Conservation (phyloP, 164 flowering plant species). For the Annona squamosa region DNA sequence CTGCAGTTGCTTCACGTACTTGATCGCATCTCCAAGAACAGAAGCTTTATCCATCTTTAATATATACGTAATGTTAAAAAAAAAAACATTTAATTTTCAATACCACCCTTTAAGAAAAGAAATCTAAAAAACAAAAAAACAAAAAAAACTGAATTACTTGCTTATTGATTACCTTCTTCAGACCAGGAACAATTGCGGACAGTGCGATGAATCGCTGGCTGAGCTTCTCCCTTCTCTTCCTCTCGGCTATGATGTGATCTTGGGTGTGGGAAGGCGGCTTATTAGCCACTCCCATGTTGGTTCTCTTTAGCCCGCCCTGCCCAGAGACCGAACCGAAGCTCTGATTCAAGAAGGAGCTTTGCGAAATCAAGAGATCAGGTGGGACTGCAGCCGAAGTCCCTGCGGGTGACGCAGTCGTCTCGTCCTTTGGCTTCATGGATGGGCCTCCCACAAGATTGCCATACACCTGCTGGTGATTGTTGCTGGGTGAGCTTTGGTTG, state of each 20-base stretch:
- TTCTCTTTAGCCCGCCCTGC: slow-evolving; percentile 30
- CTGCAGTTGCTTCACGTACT: slow-evolving; percentile 78
- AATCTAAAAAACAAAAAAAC: neutral
- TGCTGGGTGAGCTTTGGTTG: slow-evolving; percentile 13
- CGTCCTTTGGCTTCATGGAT: slow-evolving; percentile 3
- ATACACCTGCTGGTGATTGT: slow-evolving; percentile 7
- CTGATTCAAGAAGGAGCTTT: slow-evolving; percentile 26
- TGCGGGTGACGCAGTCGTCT: neutral
- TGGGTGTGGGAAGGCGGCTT: slow-evolving; percentile 25
- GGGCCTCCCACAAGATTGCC: slow-evolving; percentile 2
- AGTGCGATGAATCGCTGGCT: slow-evolving; percentile 46
- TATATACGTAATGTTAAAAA: neutral
- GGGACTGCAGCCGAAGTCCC: slow-evolving; percentile 9
- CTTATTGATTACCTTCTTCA: slow-evolving; percentile 37
- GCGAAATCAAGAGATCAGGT: slow-evolving; percentile 27
- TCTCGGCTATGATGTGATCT: slow-evolving; percentile 50
- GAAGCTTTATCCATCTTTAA: slow-evolving; percentile 90
- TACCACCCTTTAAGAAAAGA: neutral
- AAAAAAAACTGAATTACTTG: neutral
- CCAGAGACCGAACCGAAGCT: slow-evolving; percentile 22
- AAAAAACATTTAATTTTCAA: too few relatives aligned
- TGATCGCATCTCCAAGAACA: slow-evolving; percentile 80
- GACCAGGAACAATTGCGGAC: slow-evolving; percentile 42
- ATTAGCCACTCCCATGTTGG: slow-evolving; percentile 9
- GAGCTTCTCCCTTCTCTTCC: slow-evolving; percentile 54